These are phyloP conservation scores for Macrolepiota albuminosa DNA, from an alignment of 768 basidiomycete species.

Conservation along the genomic window DNA sequence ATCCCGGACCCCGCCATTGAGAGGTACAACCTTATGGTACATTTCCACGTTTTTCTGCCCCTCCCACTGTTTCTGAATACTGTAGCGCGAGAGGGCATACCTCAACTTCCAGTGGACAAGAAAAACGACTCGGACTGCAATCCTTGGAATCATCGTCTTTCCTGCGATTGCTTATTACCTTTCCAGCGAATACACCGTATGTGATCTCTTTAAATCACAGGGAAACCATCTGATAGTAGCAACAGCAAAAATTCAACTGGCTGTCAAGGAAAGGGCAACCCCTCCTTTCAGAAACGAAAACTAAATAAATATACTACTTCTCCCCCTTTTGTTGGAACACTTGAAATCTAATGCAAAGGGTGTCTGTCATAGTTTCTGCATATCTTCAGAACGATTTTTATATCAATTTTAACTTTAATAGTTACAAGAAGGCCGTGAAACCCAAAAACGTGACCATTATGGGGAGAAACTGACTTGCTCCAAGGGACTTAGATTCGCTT, in stretches of 20 bases:
- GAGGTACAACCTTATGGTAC: slow-evolving; percentile 50
- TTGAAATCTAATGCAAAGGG: neutral
- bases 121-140: slow-evolving; percentile 53
- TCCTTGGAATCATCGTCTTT: slow-evolving; percentile 61
- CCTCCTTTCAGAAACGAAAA: slow-evolving; percentile 16
- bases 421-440: too few relatives aligned
- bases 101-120: slow-evolving; percentile 78
- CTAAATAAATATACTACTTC: slow-evolving; percentile 11
- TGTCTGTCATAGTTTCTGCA: neutral
- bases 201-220: slow-evolving; percentile 14
- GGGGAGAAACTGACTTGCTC: too few relatives aligned
- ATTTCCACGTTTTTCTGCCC: slow-evolving; percentile 1
- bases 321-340: neutral
- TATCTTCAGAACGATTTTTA: neutral
- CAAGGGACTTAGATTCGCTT: slow-evolving; percentile 54
- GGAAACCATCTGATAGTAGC: slow-evolving; percentile 7
- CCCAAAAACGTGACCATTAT: too few relatives aligned
- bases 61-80: slow-evolving; percentile 3
- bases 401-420: too few relatives aligned
- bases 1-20: slow-evolving; percentile 53
- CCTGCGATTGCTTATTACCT: slow-evolving; percentile 55
- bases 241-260: slow-evolving; percentile 42
- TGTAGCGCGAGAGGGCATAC: slow-evolving; percentile 81
- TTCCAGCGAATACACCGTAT: slow-evolving; percentile 38
- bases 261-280: slow-evolving; percentile 45